phyloP scores from a whole-genome alignment of 2,329 filamentous ascomycete species.

The Ciborinia camelliae region DNA sequence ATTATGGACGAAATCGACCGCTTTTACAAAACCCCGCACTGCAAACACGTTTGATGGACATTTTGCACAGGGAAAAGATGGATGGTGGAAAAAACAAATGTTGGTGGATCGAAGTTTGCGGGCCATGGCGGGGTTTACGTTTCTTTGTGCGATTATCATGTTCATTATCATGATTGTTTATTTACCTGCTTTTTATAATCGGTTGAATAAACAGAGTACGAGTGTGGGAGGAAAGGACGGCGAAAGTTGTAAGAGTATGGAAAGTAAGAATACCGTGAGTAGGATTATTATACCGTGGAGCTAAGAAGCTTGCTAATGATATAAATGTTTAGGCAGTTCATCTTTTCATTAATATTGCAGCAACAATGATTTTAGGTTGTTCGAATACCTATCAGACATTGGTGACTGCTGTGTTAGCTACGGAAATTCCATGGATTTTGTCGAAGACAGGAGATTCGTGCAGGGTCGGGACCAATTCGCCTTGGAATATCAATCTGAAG shows the following conservation, averaged over 20 bases:
- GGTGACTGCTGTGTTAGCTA: constrained; percentile 23
- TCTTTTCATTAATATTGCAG: constrained; percentile 28
- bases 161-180: constrained; percentile 24
- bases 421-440: constrained; percentile 26
- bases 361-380: constrained; percentile 27
- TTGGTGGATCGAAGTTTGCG: constrained; percentile 27
- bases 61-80: constrained; percentile 28
- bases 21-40: background rate
- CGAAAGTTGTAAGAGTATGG: constrained; percentile 23
- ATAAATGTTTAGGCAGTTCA: constrained; percentile 18
- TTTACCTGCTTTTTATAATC: constrained; percentile 20
- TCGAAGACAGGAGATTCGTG: constrained; percentile 26
- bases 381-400: constrained; percentile 31
- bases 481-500: constrained; percentile 28
- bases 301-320: background rate
- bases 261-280: constrained; percentile 25
- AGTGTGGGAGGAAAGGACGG: constrained; percentile 24
- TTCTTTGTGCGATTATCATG: constrained; percentile 25
- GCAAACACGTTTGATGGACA: constrained; percentile 23
- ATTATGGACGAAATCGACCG: constrained; percentile 7
- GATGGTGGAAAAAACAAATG: constrained; percentile 30
- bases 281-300: background rate
- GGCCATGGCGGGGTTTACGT: constrained; percentile 26
- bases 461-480: constrained; percentile 27
- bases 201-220: constrained; percentile 21